Base-by-base conservation (phyloP, 2,329 filamentous ascomycete species). In the Ascochyta viciae-villosae region DNA sequence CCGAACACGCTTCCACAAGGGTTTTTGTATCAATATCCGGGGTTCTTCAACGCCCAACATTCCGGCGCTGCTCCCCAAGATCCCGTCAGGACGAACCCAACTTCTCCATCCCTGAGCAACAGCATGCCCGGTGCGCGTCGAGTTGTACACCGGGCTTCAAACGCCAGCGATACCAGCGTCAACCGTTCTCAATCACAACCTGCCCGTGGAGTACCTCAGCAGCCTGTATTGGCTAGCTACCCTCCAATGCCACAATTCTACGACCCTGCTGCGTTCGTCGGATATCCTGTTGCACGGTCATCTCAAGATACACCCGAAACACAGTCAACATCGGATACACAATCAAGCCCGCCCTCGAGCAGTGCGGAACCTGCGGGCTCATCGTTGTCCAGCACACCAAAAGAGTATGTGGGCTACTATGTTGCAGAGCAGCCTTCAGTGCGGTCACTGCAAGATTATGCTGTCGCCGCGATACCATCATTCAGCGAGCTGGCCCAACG, bases 331-430 rank as follows among this genome's bases (percentile, higher is more conserved):
- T 52, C 63, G 10, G 69, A 71, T 6, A 45, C 58, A 1, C 65
- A 66, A 42, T 62, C 59, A 26, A 71, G 67, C 37, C 67, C 68
- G 35, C 43, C 51, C 13, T 50, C 60, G 7, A 57, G 52, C 7
- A 64, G 61, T 46, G 58, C 60, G 4, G 68, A 74, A 35, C 57
- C 65, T 8, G 57, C 54, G 2, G 52, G 50, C 19, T 57, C 62
- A 13, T 57, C 65, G 5, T 67, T 75, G 13, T 72, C 70, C 49
- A 73, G 74, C 10, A 74, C 77, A 44, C 78, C 80, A 1, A 82
- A 82, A 62, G 80, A 83, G 56, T 82, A 82, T 60, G 72, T 81
- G 12, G 80, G 80, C 3, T 83, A 83, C 62, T 80, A 78, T 53
- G 71, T 82, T 40, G 76, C 74, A 10, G 78, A 81, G 24, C 78